A percentile compares a stretch with the other conserved stretches of the same genome.
Evolutionary conservation across 1,139 yeast species (phyloP).

Genomic region (Taiozyma sp.): DNA sequence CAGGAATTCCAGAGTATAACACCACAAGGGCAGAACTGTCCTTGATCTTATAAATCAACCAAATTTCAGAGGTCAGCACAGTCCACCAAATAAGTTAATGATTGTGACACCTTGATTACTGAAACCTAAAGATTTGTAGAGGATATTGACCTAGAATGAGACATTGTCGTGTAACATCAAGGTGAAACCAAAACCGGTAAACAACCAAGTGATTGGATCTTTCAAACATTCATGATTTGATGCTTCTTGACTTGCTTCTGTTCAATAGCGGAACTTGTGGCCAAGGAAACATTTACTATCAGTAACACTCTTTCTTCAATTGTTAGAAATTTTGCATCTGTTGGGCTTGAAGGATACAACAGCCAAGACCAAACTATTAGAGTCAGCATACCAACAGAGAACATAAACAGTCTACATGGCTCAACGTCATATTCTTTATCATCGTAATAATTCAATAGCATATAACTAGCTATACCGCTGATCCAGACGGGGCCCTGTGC

Average conservation of each 20-base stretch:
- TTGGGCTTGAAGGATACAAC: conserved; percentile 42
- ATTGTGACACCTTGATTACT: conserved; percentile 44
- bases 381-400: conserved; percentile 41
- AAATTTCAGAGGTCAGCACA: conserved; percentile 6
- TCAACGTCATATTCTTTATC: conserved; percentile 29
- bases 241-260: conserved; percentile 39
- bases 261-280: conserved; percentile 40
- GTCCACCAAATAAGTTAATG: conserved; percentile 31
- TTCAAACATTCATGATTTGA: conserved; percentile 38
- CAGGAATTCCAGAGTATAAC: conserved; percentile 37
- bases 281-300: conserved; percentile 38
- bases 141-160: conserved; percentile 41
- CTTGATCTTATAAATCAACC: conserved; percentile 10
- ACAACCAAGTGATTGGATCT: conserved; percentile 45
- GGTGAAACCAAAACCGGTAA: conserved; percentile 34
- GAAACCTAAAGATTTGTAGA: conserved; percentile 47
- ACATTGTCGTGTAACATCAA: conserved; percentile 26
- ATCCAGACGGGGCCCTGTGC: conserved; percentile 39
- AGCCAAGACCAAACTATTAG: conserved; percentile 30
- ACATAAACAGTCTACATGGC: conserved; percentile 36
- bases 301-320: conserved; percentile 40
- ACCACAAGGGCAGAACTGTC: conserved; percentile 32
- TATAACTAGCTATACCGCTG: conserved; percentile 44
- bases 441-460: conserved; percentile 27
- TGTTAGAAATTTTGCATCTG: conserved; percentile 33